Evolutionary conservation across 345 rosid species (phyloP), one percentile per base, ranked within the genome.

Genomic region (Luvunga scandens): DNA sequence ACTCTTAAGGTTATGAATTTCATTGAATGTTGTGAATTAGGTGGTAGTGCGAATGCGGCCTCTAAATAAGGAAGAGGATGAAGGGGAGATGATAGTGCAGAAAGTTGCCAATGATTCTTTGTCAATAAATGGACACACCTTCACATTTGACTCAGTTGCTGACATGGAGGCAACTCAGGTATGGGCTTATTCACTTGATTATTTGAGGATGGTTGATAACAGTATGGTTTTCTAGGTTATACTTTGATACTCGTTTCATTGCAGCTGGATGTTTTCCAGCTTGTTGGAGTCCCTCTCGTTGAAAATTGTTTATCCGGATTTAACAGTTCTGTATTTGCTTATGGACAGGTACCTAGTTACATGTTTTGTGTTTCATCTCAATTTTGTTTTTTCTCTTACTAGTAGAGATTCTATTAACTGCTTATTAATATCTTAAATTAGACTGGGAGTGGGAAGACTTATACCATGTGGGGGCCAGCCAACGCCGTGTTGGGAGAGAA

Each of bases 361-460:
- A 53, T 60, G 50, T 65, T 60, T 80, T 53, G 31, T 56, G 19
- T 77, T 68, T 39, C 56, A 21, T 30, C 50, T 50, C 45, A 55
- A 50, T 9, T 70, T 16, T 2, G n/a, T 7, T 14, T 53, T 59
- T 69, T 71, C 22, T 67, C 55, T 45, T 42, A 45, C 33, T 39
- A 66, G 38, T 65, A 36, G 34, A 73, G 8, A 67, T 74, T 53
- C 7, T 38, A 31, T 77, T 34, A 62, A 45, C 66, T 78, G 73
- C 59, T 12, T 24, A 69, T 7, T 53, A 78, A 27, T 42, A 42
- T 50, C 59, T 67, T 59, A 76, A 73, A 74, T 75, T 77, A 94
- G 98, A 96, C 98, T 7, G 98, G 99, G 67, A 96, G 99, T 66
- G 98, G 99, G 69, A 96, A 96, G 84, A 96, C 98, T 13, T 96